These are phyloP conservation scores for Pyronema omphalodes DNA, from an alignment of 495 filamentous ascomycete species.

Conservation along the genomic window DNA sequence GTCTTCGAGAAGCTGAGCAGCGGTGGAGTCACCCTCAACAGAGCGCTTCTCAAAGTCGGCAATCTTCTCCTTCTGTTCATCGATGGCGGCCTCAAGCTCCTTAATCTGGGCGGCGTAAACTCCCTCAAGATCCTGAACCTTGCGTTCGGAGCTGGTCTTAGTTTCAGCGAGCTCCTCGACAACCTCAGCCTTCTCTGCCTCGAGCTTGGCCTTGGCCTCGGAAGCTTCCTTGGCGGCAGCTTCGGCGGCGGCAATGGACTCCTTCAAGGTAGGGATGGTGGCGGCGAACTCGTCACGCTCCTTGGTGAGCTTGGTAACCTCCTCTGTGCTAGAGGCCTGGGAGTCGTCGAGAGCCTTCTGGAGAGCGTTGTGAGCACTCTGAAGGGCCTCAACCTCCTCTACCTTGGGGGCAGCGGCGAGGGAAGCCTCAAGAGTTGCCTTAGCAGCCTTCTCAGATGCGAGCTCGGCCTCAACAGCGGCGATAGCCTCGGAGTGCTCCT, in stretches of 20 bases:
- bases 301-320: not conserved
- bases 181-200: slow-evolving; percentile 9
- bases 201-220: not conserved
- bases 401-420: slow-evolving; percentile 10
- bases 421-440: slow-evolving; percentile 10
- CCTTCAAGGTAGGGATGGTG: not conserved
- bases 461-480: slow-evolving; percentile 14
- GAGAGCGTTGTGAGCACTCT: not conserved
- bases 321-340: not conserved
- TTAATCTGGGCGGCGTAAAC: slow-evolving; percentile 13
- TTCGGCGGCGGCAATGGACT: not conserved
- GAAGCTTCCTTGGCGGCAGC: not conserved
- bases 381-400: slow-evolving; percentile 1
- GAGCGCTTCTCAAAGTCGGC: slow-evolving; percentile 13
- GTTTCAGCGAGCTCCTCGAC: slow-evolving; percentile 6
- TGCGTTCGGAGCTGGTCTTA: not conserved
- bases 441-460: slow-evolving; percentile 8
- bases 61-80: slow-evolving; percentile 10
- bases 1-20: not conserved
- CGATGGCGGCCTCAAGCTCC: slow-evolving; percentile 8
- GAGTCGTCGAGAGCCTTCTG: not conserved
- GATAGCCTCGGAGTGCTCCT: slow-evolving; percentile 11
- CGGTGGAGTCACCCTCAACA: slow-evolving; percentile 9
- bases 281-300: not conserved
- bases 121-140: slow-evolving; percentile 12